phyloP scores from a whole-genome alignment of 2,329 filamentous ascomycete genomes.

The Coniochaeta sp. region DNA sequence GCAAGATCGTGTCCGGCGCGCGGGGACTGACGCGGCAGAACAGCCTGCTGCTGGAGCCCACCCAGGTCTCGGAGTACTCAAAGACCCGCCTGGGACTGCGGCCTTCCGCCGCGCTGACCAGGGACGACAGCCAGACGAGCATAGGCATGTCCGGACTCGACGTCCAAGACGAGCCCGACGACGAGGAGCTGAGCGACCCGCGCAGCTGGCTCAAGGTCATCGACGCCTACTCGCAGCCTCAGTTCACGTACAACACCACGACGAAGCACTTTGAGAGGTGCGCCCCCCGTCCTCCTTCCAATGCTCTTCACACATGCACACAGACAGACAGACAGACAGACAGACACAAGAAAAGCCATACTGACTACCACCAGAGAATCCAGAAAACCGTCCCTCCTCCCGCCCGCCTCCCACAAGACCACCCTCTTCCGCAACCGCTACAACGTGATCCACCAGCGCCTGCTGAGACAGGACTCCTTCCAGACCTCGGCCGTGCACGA shows the following conservation, averaged over 20 bases:
- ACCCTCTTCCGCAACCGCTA: conserved; percentile 83
- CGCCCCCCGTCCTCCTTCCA: conserved; percentile 6
- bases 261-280: conserved; percentile 90
- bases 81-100: conserved; percentile 51
- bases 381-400: conserved; percentile 63
- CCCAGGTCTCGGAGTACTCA: conserved; percentile 41
- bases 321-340: no score
- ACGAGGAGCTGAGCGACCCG: conserved; percentile 58
- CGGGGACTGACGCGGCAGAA: conserved; percentile 54
- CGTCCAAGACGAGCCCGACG: conserved; percentile 47
- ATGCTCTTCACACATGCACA: no score
- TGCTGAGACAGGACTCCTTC: conserved; percentile 89
- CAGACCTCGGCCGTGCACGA: conserved; percentile 71
- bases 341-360: no score
- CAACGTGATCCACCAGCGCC: conserved; percentile 83
- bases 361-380: conserved; percentile 39
- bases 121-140: conserved; percentile 60
- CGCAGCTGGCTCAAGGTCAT: conserved; percentile 80
- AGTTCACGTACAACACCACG: conserved; percentile 63
- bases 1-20: conserved; percentile 51
- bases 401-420: conserved; percentile 74
- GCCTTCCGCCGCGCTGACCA: conserved; percentile 32
- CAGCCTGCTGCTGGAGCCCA: conserved; percentile 54
- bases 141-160: conserved; percentile 51
- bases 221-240: conserved; percentile 78